A percentile compares a stretch with the other conserved stretches of the same genome.
These are phyloP conservation scores for Ceratonia siliqua DNA, from an alignment of 306 rosid genomes.

Conservation along the genomic window DNA sequence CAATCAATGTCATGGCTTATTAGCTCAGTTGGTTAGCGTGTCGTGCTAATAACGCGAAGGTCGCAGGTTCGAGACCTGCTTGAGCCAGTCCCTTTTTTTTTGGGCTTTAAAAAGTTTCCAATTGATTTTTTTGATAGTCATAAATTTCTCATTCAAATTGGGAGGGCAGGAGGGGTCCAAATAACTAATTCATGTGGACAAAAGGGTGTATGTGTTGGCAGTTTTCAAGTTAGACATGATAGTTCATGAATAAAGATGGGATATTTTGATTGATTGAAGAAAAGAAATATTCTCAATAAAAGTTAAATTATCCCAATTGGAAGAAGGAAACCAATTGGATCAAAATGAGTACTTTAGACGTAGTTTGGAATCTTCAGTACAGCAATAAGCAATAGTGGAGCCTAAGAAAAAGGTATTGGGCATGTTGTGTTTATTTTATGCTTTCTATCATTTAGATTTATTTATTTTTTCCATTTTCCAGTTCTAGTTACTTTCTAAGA, in stretches of 20 bases:
- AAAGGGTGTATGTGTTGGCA: conserved; percentile 43
- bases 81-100: conserved; percentile 23
- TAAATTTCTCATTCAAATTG: conserved; percentile 18
- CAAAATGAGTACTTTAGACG: conserved; percentile 27
- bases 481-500: conserved; percentile 29
- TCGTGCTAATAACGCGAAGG: conserved; percentile 24
- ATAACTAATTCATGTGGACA: conserved; percentile 50
- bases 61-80: conserved; percentile 39
- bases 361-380: conserved; percentile 47
- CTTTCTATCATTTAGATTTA: conserved; percentile 25
- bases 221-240: conserved; percentile 59
- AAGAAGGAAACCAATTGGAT: conserved; percentile 32
- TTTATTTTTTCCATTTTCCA: conserved; percentile 1
- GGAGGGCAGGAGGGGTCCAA: conserved; percentile 37
- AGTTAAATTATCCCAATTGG: conserved; percentile 32
- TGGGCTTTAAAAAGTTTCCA: background rate
- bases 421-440: conserved; percentile 25
- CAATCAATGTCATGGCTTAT: conserved; percentile 15
- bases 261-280: conserved; percentile 43
- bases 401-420: conserved; percentile 36
- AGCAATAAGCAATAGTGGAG: conserved; percentile 48
- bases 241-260: conserved; percentile 57
- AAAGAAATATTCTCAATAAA: conserved; percentile 38
- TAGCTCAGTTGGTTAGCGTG: conserved; percentile 34
- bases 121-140: conserved; percentile 13